Evolutionary conservation across 768 basidiomycete species (phyloP), one percentile per base, ranked within the genome.

Genomic region (Tylopilus plumbeoviolaceoides): DNA sequence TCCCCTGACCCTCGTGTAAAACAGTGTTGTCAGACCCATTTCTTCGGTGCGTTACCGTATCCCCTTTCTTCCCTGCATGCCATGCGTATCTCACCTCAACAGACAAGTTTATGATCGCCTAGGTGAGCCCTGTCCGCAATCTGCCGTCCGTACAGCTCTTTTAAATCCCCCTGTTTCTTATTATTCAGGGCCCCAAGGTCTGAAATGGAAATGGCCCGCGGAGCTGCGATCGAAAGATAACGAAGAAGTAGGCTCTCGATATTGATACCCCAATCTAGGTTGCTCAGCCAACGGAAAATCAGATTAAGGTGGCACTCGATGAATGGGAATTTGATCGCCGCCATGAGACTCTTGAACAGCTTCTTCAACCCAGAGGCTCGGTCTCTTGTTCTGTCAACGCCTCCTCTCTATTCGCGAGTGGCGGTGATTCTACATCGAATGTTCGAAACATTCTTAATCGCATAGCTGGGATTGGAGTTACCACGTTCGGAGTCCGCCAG

Each of bases 31-130:
- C 83, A 38, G 89, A 94, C 62, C 78, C 83, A 12, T 82, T 86
- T 63, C 72, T 81, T 57, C 78, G 85, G 85, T 86, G 69, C 59
- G 76, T 61, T 47, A 40, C 55, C 44, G 31, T 44, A 25, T 21
- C 46, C 56, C 41, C 17, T 50, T 35, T 46, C 7, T 31, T 40
- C 43, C 43, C 30, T 21, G 44, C 12, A 18, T 33, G 25, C 41
- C 36, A 17, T 54, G 64, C 53, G 59, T 18, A 27, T 42, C 40
- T 56, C 53, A 23, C 60, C 25, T 59, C 48, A 43, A 31, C 58
- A 85, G 89, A 20, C 83, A 82, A 47, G 81, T 91, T 7, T 91
- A 93, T 68, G 89, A 92, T 64, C 68, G 77, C 30, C 74, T 90
- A 62, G 91, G 89, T 76, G 65, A 69, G 70, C 35, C 30, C 45